Conservation (phyloP, 129 eudicot species). For the Artemisia annua region DNA sequence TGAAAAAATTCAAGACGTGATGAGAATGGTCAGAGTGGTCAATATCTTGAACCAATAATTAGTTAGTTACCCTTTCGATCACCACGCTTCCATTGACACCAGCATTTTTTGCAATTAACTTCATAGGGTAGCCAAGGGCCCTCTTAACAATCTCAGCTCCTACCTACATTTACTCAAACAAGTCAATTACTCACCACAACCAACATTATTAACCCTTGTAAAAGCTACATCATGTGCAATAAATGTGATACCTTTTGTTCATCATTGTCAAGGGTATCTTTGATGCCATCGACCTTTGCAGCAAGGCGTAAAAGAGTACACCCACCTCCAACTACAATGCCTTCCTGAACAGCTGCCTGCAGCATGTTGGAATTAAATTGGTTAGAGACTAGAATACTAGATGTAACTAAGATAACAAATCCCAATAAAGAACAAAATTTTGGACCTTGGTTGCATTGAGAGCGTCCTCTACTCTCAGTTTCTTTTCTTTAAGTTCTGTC, state of each 20-base stretch:
- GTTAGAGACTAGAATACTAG: neutral
- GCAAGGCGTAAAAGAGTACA: slow-evolving; percentile 64
- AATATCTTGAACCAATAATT: neutral
- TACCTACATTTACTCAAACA: slow-evolving; percentile 31
- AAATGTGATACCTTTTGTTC: slow-evolving; percentile 50
- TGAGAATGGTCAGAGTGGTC: neutral
- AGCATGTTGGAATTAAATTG: neutral
- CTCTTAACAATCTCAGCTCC: slow-evolving; percentile 71
- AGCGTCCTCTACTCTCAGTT: slow-evolving; percentile 72
- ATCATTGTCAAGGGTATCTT: slow-evolving; percentile 53
- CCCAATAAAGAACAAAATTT: neutral
- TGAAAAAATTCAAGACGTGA: neutral
- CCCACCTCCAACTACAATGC: slow-evolving; percentile 74
- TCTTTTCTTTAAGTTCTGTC: slow-evolving; percentile 65
- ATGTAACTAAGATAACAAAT: neutral
- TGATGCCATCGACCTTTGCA: slow-evolving; percentile 59
- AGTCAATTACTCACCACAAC: neutral
- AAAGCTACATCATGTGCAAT: neutral
- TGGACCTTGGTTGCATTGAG: slow-evolving; percentile 68
- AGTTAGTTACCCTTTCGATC: slow-evolving; percentile 43
- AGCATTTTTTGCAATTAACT: slow-evolving; percentile 40
- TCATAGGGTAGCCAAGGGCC: slow-evolving; percentile 55
- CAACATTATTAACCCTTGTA: neutral
- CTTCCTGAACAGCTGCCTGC: slow-evolving; percentile 81
- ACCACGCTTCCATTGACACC: slow-evolving; percentile 58